These are phyloP conservation scores for Bipolaris gigantea DNA, from an alignment of 2,329 filamentous ascomycete species.

Conservation along the genomic window DNA sequence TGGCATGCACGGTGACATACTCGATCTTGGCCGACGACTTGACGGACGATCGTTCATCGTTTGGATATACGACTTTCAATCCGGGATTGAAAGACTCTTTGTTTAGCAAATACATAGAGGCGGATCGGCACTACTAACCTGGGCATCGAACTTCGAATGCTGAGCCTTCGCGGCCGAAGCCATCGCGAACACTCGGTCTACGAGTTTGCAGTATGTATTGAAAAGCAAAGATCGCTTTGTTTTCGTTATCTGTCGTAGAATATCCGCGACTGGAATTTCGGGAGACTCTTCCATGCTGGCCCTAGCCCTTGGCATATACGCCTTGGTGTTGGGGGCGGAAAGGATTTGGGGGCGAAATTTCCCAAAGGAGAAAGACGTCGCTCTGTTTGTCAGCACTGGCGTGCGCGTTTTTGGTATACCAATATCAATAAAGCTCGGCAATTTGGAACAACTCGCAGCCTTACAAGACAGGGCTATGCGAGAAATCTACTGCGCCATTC, in stretches of 20 bases:
- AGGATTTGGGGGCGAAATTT: constrained; percentile 11
- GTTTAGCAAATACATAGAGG: not conserved
- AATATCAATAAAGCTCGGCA: not conserved
- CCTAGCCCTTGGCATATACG: not conserved
- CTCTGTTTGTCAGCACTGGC: not conserved
- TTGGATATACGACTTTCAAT: constrained; percentile 19
- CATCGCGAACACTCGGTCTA: constrained; percentile 8
- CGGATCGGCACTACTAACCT: constrained; percentile 8
- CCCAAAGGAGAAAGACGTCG: constrained; percentile 2
- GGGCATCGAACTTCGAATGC: constrained; percentile 22
- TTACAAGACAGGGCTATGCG: not conserved
- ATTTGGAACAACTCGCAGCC: not conserved
- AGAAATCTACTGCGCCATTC: no score
- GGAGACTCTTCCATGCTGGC: not conserved
- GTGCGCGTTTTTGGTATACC: not conserved
- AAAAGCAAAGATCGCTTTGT: not conserved
- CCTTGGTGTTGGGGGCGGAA: constrained; percentile 1
- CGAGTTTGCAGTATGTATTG: not conserved
- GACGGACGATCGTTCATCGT: constrained; percentile 14
- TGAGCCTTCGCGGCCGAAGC: constrained; percentile 16
- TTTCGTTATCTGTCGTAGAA: not conserved
- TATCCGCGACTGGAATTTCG: not conserved
- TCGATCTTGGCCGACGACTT: constrained; percentile 18
- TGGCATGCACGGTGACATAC: constrained; percentile 2
- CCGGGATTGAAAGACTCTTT: constrained; percentile 18